A percentile compares a stretch with the other conserved stretches of the same genome.
Evolutionary conservation across 2,329 filamentous ascomycete species (phyloP).

Genomic region (Davidsoniella virescens): DNA sequence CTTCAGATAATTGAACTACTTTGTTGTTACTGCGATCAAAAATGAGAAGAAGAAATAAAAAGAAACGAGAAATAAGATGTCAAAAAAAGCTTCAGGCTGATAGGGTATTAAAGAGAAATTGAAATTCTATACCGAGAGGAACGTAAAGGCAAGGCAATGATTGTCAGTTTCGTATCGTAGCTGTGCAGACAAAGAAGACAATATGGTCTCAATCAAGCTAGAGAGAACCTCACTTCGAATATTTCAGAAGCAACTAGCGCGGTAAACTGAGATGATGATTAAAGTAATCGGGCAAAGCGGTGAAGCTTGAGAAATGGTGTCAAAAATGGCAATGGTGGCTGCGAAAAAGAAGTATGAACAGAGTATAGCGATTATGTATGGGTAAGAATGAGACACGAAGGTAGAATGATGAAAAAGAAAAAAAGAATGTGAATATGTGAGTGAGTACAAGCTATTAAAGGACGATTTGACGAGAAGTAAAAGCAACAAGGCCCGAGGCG

Average conservation of each 20-base stretch:
- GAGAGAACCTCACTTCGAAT: background rate
- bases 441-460: slow-evolving; percentile 16
- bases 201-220: background rate
- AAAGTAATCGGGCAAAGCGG: background rate
- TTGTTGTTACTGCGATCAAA: background rate
- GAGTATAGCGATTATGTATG: slow-evolving; percentile 11
- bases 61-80: background rate
- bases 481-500: too few relatives aligned
- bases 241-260: slow-evolving; percentile 7
- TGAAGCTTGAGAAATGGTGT: background rate
- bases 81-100: background rate
- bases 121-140: slow-evolving; percentile 3
- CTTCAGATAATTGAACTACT: background rate
- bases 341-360: background rate
- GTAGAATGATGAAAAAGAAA: slow-evolving; percentile 2
- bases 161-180: background rate
- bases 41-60: slow-evolving; percentile 1
- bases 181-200: slow-evolving; percentile 3
- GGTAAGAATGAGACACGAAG: slow-evolving; percentile 12
- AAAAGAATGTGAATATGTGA: slow-evolving; percentile 13
- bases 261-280: background rate
- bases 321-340: slow-evolving; percentile 2
- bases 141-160: background rate
- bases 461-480: background rate
- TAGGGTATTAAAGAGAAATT: slow-evolving; percentile 4